These are phyloP conservation scores for Colletotrichum abscissum DNA, from an alignment of 2,329 filamentous ascomycete genomes.

Conservation along the genomic window DNA sequence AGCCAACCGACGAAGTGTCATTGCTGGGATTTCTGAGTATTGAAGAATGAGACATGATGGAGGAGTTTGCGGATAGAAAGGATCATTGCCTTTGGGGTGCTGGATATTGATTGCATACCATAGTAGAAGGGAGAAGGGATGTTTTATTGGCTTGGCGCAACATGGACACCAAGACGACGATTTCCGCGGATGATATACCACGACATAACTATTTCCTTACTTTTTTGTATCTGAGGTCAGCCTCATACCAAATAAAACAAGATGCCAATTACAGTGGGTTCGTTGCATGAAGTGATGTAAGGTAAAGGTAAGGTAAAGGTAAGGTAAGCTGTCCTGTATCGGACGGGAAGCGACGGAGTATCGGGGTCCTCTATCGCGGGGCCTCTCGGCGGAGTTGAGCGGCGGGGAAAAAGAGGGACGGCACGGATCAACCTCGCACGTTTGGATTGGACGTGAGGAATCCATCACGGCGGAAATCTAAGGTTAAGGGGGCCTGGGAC, in stretches of 20 bases:
- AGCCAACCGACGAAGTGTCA: constrained; percentile 21
- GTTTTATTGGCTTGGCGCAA: not conserved
- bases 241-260: not conserved
- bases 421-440: not conserved
- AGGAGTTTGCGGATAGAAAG: not conserved
- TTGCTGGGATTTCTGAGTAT: constrained; percentile 13
- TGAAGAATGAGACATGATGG: not conserved
- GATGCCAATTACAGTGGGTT: not conserved
- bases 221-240: not conserved
- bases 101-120: not conserved
- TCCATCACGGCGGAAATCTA: not conserved
- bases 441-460: no score
- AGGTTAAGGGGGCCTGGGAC: not conserved
- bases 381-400: not conserved
- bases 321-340: no score
- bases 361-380: not conserved
- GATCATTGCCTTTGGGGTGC: not conserved
- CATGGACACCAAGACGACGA: not conserved
- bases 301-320: no score
- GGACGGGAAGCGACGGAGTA: not conserved
- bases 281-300: not conserved
- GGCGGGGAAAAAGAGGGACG: not conserved
- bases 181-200: not conserved
- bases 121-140: not conserved
- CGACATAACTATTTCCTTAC: not conserved